Evolutionary conservation across 768 basidiomycete genomes (phyloP).

Genomic region (Kwoniella sp.): DNA sequence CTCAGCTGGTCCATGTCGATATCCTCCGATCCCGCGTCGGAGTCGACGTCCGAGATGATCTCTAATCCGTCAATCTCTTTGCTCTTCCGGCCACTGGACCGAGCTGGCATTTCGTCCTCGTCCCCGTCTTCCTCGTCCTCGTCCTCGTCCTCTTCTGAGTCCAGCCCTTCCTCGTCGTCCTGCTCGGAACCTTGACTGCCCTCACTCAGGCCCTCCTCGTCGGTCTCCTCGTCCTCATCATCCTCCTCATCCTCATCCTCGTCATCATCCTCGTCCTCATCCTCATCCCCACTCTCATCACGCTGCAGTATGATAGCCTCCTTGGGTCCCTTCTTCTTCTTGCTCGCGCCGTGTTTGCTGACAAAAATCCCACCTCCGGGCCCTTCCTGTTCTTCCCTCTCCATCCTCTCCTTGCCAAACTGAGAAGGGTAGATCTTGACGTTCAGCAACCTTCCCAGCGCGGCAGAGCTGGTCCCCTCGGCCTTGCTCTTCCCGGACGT

Average conservation of each 20-base stretch:
- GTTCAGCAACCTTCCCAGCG: conserved; percentile 62
- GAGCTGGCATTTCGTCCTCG: conserved; percentile 4
- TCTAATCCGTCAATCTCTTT: conserved; percentile 41
- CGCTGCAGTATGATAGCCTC: conserved; percentile 18
- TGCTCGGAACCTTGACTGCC: conserved; percentile 33
- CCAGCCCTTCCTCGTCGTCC: conserved; percentile 27
- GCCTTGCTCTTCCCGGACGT: conserved; percentile 22
- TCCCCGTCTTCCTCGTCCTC: conserved; percentile 56
- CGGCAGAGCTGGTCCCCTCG: conserved; percentile 20
- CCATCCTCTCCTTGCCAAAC: conserved; percentile 84
- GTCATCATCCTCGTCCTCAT: conserved; percentile 20
- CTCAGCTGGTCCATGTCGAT: conserved; percentile 83
- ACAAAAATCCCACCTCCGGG: conserved; percentile 77
- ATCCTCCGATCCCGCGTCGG: conserved; percentile 57
- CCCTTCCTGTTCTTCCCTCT: conserved; percentile 80
- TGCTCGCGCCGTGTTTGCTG: conserved; percentile 20
- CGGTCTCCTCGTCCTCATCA: conserved; percentile 47
- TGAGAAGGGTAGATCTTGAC: conserved; percentile 88
- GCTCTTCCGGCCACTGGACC: not conserved
- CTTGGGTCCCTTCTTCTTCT: conserved; percentile 42
- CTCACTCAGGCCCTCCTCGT: conserved; percentile 22
- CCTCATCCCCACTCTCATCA: conserved; percentile 20
- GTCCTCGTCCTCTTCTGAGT: conserved; percentile 7
- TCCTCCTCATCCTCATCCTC: conserved; percentile 39
- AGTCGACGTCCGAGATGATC: conserved; percentile 52